These are phyloP conservation scores for Lyophyllum atratum DNA, from an alignment of 768 basidiomycete genomes.

Conservation along the genomic window DNA sequence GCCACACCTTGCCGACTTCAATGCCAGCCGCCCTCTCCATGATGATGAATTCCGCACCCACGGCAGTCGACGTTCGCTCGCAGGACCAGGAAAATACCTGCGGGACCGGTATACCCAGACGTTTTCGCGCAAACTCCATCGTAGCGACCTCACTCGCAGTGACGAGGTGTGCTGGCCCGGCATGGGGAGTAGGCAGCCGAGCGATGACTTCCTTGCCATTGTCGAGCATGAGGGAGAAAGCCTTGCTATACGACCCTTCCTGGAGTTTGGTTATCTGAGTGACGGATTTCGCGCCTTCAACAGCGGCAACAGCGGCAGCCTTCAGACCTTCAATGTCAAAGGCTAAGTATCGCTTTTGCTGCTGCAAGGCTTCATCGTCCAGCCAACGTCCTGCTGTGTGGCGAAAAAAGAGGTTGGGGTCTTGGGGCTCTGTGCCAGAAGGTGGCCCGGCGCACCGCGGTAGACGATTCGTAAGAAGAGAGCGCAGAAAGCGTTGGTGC, in stretches of 20 bases:
- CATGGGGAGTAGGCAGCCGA: conserved; percentile 21
- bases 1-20: conserved; percentile 18
- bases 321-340: too few relatives aligned
- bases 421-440: too few relatives aligned
- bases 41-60: conserved; percentile 34
- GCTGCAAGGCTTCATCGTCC: too few relatives aligned
- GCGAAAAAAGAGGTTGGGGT: too few relatives aligned
- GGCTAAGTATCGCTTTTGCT: too few relatives aligned
- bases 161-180: conserved; percentile 24
- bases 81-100: conserved; percentile 31
- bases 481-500: too few relatives aligned
- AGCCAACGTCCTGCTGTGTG: too few relatives aligned
- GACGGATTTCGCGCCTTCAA: too few relatives aligned
- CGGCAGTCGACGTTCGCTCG: conserved; percentile 14
- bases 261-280: too few relatives aligned
- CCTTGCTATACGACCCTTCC: conserved; percentile 22
- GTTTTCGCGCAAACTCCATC: conserved; percentile 28
- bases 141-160: conserved; percentile 41
- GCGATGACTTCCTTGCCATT: conserved; percentile 19
- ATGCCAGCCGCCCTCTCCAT: conserved; percentile 33
- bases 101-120: conserved; percentile 28
- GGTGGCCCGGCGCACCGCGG: too few relatives aligned
- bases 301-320: too few relatives aligned
- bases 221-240: conserved; percentile 18
- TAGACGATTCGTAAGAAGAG: too few relatives aligned